Evolutionary conservation across 345 rosid species (phyloP), one percentile per base, ranked within the genome.

Genomic region (Eutrema yunnanense): DNA sequence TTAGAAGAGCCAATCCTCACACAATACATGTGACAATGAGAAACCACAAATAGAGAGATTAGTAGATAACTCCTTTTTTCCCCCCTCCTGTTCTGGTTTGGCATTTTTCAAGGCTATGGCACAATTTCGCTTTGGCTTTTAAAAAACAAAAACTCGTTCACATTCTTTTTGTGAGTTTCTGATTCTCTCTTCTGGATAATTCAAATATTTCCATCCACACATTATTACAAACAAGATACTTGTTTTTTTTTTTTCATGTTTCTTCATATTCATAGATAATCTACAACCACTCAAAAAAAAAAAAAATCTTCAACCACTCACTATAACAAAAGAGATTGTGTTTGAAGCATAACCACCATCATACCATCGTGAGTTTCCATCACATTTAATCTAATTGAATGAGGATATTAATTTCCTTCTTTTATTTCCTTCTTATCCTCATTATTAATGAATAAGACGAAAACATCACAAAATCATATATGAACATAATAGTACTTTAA

Each of bases 111-210:
- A 48, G 33, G 62, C 48, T 13, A n/a, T 50, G 54, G 8, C 62
- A 6, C 55, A 33, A 8, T 59, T 36, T 49, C 54, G 43, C 7
- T 55, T 59, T 43, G 47, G 2, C 67, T 58, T 62, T 49, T 33
- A 19, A 41, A 10, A 40, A 44, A 12, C 41, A 32, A 1, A 51
- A 60, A n/a, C 67, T 68, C 44, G 6, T 53, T 68, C 74, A 75
- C 74, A 68, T 68, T 75, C 56, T 52, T 62, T 67, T 22, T 68
- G 74, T 68, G 69, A 74, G 56, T 67, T 61, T 51, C 42, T 52
- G 62, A 67, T 67, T 52, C 67, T 44, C 29, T 57, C 53, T 40
- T 38, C n/a, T 65, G 27, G 40, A 71, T 61, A 29, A 60, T 50
- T 40, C 10, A 61, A 61, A 58, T 9, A 11, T 42, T 33, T 40